Percentiles rank a stretch among this genome's conserved stretches.
phyloP scores from a whole-genome alignment of 495 filamentous ascomycete species.

The Talaromyces trachyspermus region DNA sequence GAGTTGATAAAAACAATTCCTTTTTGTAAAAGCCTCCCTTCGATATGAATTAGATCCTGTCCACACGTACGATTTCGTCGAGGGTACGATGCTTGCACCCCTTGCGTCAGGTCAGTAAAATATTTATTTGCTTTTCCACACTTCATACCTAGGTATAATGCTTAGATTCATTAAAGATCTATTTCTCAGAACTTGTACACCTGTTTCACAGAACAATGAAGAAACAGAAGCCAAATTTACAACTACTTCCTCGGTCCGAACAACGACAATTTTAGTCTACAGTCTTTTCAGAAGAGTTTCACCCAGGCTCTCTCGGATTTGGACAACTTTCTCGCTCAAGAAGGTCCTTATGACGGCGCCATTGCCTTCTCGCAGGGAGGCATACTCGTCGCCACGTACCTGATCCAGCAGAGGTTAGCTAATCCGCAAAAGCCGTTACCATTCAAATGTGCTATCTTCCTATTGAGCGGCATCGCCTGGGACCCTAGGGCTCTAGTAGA shows the following conservation, averaged over 20 bases:
- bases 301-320: constrained; percentile 16
- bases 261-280: too few species aligned
- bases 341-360: constrained; percentile 27
- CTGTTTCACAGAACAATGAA: too few species aligned
- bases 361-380: constrained; percentile 23
- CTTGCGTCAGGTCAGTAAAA: constrained; percentile 14
- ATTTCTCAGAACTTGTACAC: too few species aligned
- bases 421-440: constrained; percentile 2
- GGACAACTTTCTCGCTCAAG: constrained; percentile 10
- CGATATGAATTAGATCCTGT: constrained; percentile 17
- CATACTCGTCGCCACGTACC: constrained; percentile 14
- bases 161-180: too few species aligned
- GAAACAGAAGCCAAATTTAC: too few species aligned
- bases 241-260: too few species aligned
- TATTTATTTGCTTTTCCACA: not conserved
- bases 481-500: constrained; percentile 10
- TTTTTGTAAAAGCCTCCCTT: too few species aligned
- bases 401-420: constrained; percentile 10
- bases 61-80: constrained; percentile 23
- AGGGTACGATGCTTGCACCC: constrained; percentile 16
- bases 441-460: constrained; percentile 23
- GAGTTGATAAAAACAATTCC: too few species aligned
- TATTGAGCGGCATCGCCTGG: constrained; percentile 10
- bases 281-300: constrained; percentile 7
- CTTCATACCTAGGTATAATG: too few species aligned